A percentile compares a stretch with the other conserved stretches of the same genome.
These are phyloP conservation scores for Phascolomyces articulosus DNA, from an alignment of 371 early-diverging fungal genomes.

Conservation along the genomic window DNA sequence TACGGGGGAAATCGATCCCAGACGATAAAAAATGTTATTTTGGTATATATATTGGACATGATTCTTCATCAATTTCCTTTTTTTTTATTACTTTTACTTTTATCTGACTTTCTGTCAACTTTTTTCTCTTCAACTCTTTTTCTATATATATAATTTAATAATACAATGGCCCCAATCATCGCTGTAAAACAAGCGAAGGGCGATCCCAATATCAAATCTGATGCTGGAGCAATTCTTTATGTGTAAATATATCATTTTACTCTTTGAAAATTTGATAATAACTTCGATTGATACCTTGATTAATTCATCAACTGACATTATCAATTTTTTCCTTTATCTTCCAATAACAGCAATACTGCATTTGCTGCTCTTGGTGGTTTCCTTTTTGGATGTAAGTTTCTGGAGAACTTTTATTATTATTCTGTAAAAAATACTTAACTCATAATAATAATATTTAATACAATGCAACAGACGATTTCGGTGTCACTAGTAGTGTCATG, in stretches of 20 bases:
- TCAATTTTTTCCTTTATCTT: not conserved
- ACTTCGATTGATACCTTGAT: not conserved
- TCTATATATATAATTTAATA: not conserved
- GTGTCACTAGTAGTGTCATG: constrained; percentile 43
- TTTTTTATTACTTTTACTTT: no score
- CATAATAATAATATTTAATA: not conserved
- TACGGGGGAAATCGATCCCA: constrained; percentile 7
- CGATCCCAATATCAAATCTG: constrained; percentile 33
- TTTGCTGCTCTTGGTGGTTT: constrained; percentile 41
- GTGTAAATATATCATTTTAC: constrained; percentile 15
- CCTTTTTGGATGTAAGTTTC: constrained; percentile 37
- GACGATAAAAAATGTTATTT: not conserved
- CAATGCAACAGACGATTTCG: constrained; percentile 30
- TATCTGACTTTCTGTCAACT: constrained; percentile 3
- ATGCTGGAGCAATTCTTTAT: constrained; percentile 30
- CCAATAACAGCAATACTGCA: constrained; percentile 29
- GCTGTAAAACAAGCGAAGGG: constrained; percentile 20
- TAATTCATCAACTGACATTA: not conserved
- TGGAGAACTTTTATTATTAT: no score
- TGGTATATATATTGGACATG: not conserved
- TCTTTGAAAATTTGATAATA: not conserved
- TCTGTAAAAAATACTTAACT: no score
- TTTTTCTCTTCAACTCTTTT: not conserved
- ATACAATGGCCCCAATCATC: constrained; percentile 27
- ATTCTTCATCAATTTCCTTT: not conserved